Conservation (phyloP, 305 asterid genomes). For the Rubia occidens region DNA sequence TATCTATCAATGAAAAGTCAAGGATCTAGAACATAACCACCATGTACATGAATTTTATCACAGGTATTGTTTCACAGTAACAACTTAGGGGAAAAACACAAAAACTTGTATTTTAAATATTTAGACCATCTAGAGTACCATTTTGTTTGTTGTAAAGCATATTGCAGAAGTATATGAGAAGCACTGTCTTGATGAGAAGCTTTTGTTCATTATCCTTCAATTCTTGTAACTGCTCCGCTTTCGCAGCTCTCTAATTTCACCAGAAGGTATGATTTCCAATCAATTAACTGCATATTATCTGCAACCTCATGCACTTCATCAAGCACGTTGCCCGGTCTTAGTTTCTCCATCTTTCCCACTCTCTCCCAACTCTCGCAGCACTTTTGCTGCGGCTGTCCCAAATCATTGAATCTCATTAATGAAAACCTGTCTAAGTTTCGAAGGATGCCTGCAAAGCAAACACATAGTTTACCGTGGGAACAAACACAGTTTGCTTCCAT, state of each 20-base stretch:
- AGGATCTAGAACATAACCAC: slow-evolving; percentile 22
- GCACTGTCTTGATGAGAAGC: slow-evolving; percentile 24
- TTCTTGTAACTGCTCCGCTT: slow-evolving; percentile 52
- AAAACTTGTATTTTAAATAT: background rate
- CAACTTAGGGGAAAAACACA: background rate
- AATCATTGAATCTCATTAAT: slow-evolving; percentile 60
- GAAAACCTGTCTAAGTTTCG: slow-evolving; percentile 58
- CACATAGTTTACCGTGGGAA: background rate
- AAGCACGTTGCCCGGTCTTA: slow-evolving; percentile 44
- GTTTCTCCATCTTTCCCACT: slow-evolving; percentile 85
- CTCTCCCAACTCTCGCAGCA: slow-evolving; percentile 61
- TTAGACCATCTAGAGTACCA: background rate
- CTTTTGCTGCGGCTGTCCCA: slow-evolving; percentile 67
- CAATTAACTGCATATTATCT: slow-evolving; percentile 68
- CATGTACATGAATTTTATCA: background rate
- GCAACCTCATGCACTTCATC: slow-evolving; percentile 79
- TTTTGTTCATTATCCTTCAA: slow-evolving; percentile 50
- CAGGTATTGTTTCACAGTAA: background rate
- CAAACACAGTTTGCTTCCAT: too few species aligned
- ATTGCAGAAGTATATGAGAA: background rate
- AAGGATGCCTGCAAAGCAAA: slow-evolving; percentile 55
- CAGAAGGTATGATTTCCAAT: slow-evolving; percentile 71
- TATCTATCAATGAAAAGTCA: slow-evolving; percentile 41
- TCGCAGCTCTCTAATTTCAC: slow-evolving; percentile 61
- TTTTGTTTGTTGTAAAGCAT: background rate